These are phyloP conservation scores for Penicillium ucsense DNA, from an alignment of 495 filamentous ascomycete genomes.

Conservation along the genomic window DNA sequence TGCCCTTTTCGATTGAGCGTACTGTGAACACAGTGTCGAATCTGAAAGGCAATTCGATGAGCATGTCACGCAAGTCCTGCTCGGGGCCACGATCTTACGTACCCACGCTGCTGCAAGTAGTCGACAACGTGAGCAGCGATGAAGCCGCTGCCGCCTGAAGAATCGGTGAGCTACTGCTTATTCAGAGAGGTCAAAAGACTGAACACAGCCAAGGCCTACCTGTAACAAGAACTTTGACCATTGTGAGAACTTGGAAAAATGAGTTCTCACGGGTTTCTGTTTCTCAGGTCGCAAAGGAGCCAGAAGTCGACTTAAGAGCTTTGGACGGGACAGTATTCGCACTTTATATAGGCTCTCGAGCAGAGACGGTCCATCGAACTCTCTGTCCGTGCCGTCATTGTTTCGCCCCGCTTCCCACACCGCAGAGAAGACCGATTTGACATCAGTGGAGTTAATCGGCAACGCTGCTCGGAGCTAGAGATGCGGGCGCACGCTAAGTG, in stretches of 20 bases:
- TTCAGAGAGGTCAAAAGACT: no score
- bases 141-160: constrained; percentile 55
- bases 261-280: not conserved
- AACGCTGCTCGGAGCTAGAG: no score
- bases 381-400: no score
- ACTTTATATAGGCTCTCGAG: no score
- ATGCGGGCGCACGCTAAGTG: no score
- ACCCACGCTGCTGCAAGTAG: constrained; percentile 54
- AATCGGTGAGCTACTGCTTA: not conserved
- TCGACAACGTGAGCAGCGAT: constrained; percentile 77
- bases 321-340: no score
- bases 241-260: constrained; percentile 10
- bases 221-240: constrained; percentile 36
- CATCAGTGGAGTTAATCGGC: no score
- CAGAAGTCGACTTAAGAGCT: not conserved
- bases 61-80: not conserved
- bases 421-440: no score
- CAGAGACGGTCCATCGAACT: no score
- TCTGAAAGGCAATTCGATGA: constrained; percentile 11
- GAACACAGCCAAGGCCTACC: constrained; percentile 11
- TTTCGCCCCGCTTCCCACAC: no score
- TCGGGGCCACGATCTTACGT: not conserved
- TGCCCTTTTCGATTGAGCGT: constrained; percentile 66
- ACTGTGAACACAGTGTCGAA: constrained; percentile 82
- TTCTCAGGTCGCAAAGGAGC: not conserved